Percentiles rank a stretch among this genome's conserved stretches.
Evolutionary conservation across 441 rosid genomes (phyloP).

Genomic region (Sinapis alba): DNA sequence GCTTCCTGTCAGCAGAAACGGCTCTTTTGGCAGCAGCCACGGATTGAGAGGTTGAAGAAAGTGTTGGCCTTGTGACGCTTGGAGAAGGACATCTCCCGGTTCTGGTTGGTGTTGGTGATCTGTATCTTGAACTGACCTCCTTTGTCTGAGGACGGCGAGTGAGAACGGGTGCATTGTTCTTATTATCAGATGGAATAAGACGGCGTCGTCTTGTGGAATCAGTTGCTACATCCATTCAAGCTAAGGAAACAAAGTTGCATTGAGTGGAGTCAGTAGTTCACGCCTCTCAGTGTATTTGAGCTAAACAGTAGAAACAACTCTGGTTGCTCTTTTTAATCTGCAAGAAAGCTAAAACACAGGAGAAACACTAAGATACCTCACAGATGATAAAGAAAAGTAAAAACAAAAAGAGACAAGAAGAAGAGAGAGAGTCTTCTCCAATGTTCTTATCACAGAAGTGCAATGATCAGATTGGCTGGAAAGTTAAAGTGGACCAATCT

Average conservation of each 20-base stretch:
- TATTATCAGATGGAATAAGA: slow-evolving; percentile 70
- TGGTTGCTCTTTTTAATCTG: slow-evolving; percentile 60
- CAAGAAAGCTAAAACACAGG: slow-evolving; percentile 46
- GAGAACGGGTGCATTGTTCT: slow-evolving; percentile 52
- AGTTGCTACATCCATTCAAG: slow-evolving; percentile 77
- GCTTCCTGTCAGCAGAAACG: slow-evolving; percentile 84
- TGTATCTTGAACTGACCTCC: slow-evolving; percentile 83
- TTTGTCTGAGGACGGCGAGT: slow-evolving; percentile 60
- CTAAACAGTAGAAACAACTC: slow-evolving; percentile 34
- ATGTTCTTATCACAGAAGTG: slow-evolving; percentile 70
- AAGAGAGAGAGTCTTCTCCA: neutral
- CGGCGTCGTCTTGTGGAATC: slow-evolving; percentile 60
- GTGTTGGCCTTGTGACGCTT: slow-evolving; percentile 55
- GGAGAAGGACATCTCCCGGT: slow-evolving; percentile 79
- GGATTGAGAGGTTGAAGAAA: slow-evolving; percentile 49
- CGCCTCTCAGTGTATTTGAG: slow-evolving; percentile 34
- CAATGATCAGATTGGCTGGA: slow-evolving; percentile 67
- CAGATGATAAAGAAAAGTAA: slow-evolving; percentile 37
- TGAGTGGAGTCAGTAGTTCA: slow-evolving; percentile 46
- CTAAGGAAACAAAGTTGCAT: slow-evolving; percentile 60
- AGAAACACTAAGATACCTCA: slow-evolving; percentile 55
- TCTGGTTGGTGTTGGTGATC: slow-evolving; percentile 61
- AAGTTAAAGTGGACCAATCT: slow-evolving; percentile 36
- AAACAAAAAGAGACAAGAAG: too few species aligned
- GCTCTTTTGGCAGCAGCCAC: slow-evolving; percentile 63